These are phyloP conservation scores for Aspergillus proliferans DNA, from an alignment of 2,329 filamentous ascomycete genomes.

Conservation along the genomic window DNA sequence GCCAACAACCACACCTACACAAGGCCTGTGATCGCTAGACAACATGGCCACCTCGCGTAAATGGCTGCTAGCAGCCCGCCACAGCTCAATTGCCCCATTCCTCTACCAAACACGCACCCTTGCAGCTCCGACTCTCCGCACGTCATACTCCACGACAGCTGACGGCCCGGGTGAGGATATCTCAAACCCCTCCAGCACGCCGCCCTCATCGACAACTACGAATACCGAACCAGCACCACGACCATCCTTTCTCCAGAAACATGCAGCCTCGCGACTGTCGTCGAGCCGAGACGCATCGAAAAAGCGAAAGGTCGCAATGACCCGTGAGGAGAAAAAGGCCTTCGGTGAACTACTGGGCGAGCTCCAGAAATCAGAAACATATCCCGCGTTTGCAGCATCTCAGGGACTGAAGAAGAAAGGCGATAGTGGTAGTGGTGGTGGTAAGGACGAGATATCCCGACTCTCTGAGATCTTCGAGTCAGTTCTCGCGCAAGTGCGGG, in stretches of 20 bases:
- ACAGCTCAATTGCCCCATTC: conserved; percentile 53
- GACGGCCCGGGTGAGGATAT: not conserved
- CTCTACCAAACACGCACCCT: conserved; percentile 67
- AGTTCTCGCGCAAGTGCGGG: conserved; percentile 13
- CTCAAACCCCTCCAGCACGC: not conserved
- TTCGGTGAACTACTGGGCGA: conserved; percentile 17
- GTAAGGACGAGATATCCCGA: conserved; percentile 19
- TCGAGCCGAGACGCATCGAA: not conserved
- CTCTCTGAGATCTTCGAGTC: conserved; percentile 21
- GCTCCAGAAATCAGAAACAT: conserved; percentile 2
- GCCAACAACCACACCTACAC: not conserved
- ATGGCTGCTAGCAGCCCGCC: conserved; percentile 21
- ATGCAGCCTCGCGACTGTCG: conserved; percentile 8
- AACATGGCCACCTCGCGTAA: conserved; percentile 27
- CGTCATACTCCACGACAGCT: not conserved
- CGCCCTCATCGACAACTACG: not conserved
- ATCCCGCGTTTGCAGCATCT: not conserved
- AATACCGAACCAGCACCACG: conserved; percentile 7
- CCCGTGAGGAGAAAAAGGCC: conserved; percentile 12
- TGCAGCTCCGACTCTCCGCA: conserved; percentile 5
- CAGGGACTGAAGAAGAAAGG: not conserved
- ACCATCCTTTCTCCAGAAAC: conserved; percentile 12
- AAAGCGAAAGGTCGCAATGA: conserved; percentile 12
- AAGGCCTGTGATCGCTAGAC: not conserved
- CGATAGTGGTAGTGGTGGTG: conserved; percentile 9